Base-by-base conservation (phyloP, 2,329 filamentous ascomycete species). In the Colletotrichum chrysophilum region DNA sequence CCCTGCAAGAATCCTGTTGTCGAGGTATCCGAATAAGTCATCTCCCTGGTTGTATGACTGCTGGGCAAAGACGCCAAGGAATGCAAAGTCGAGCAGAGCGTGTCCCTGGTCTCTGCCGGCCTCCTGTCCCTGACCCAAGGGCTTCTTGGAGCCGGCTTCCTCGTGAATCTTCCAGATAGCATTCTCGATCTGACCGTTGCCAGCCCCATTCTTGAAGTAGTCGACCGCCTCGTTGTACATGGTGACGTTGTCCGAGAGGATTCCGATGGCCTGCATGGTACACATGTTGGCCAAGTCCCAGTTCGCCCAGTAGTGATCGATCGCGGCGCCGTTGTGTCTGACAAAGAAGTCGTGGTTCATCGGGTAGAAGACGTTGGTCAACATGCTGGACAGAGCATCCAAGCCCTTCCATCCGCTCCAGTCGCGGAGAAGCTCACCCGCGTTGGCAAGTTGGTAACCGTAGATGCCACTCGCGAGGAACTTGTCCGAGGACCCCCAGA, bases 361-460 rank as follows among this genome's bases (percentile, higher is more conserved):
- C 2, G 82, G 79, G 26, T 82, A 82, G 75, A 88, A 88, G 4
- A 86, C 78, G n/a, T 79, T 77, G 8, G 75, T 74, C 67, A 88
- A 71, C 83, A 87, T 82, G 8, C 72, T 76, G 4, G 74, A 75
- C 7, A 82, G 78, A 7, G 78, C 79, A 2, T 78, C 70, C 12
- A 83, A 72, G 14, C 76, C 74, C 16, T 77, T 26, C 83, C 85
- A 87, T 3, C 79, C 81, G 10, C 66, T 30, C 66, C 87, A 84
- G 24, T 72, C 77, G 3, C 85, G 79, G 61, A 88, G 79, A 2
- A 88, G 79, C 74, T 89, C 87, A 0, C 82, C 87, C 0, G 84
- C 87, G 62, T 89, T 89, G 18, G 87, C 87, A 14, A 88, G 79
- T 75, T 89, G 81, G 70, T 88, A 88, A 0, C 87, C 87, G 38